phyloP scores from a whole-genome alignment of 805 yeast species.

The Kluyveromyces lactis region DNA sequence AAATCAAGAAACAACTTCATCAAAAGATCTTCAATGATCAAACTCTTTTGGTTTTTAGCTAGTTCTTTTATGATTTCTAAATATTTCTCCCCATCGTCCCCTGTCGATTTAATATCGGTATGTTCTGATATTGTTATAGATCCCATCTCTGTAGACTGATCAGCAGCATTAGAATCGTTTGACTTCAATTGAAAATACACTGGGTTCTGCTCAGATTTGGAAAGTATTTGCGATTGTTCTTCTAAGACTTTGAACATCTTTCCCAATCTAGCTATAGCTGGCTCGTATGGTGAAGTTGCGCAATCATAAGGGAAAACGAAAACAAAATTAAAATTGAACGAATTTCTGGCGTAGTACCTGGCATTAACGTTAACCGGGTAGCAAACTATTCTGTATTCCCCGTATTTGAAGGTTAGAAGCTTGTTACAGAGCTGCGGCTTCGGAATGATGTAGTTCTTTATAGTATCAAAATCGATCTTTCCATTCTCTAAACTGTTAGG shows the following conservation, averaged over 20 bases:
- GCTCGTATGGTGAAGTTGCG: conserved; percentile 79
- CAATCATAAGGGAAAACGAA: conserved; percentile 81
- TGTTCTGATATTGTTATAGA: background rate
- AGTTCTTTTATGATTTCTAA: conserved; percentile 24
- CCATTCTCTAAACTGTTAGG: conserved; percentile 39
- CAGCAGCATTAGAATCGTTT: conserved; percentile 4
- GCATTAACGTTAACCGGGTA: conserved; percentile 81
- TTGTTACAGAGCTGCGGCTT: conserved; percentile 85
- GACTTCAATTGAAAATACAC: conserved; percentile 26
- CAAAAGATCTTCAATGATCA: conserved; percentile 63
- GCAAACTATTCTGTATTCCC: conserved; percentile 66
- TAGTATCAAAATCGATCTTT: conserved; percentile 67
- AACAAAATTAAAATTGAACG: conserved; percentile 87
- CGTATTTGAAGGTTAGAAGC: conserved; percentile 64
- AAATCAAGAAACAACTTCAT: conserved; percentile 91
- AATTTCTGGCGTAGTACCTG: conserved; percentile 74
- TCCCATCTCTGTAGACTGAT: conserved; percentile 2
- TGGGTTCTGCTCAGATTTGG: conserved; percentile 42
- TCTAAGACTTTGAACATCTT: conserved; percentile 84
- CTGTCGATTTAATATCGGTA: conserved; percentile 4
- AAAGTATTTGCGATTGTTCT: conserved; percentile 74
- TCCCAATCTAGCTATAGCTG: conserved; percentile 76
- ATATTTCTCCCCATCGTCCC: conserved; percentile 15
- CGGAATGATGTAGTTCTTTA: conserved; percentile 88
- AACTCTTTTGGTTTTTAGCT: conserved; percentile 19